Evolutionary conservation across 2,329 filamentous ascomycete species (phyloP), one percentile per base, ranked within the genome.

Genomic region (Colletotrichum sojae): DNA sequence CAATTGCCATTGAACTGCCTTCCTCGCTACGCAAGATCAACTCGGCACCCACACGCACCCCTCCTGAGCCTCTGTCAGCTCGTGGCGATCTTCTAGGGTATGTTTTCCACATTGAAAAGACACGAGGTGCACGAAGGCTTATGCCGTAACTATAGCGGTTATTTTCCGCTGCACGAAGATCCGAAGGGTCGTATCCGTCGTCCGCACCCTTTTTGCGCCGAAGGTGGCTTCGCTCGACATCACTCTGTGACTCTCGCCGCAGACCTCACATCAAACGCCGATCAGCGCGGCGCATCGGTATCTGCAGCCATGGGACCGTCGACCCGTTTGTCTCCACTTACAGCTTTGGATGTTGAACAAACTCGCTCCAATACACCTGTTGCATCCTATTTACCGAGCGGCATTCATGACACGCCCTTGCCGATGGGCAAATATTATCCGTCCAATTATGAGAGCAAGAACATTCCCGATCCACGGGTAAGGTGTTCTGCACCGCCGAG

Each of bases 341-440:
- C 39, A 15, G 63, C 52, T 71, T 69, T 69, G 73, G 56, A 75
- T 55, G 71, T 76, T 59, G 71, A 75, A 66, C 70, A 77, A 54
- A 75, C 78, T 8, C 72, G 71, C 10, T 70, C 79, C 36, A 81
- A 80, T 72, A 83, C 83, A 6, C 84, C 85, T 6, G 81, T 87
- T 43, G 78, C 85, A 9, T 86, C 86, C 1, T 88, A 87, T 69
- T 79, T 85, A 39, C 85, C 86, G 6, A 83, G 82, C 27, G 86
- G 85, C 2, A 79, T 84, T 45, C 82, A 85, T 57, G 83, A 83
- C 45, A 82, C 77, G 43, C 77, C 82, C 4, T 77, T 89, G 39
- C 86, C 88, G 0, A 81, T 89, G 78, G 89, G 89, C 25, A 90
- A 90, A 77, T 91, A 90, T 73, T 89, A 90, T 67, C 89, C 89